A percentile compares a stretch with the other conserved stretches of the same genome.
phyloP scores from a whole-genome alignment of 352 stramenopile genomes.

The Globisporangium alternatum region DNA sequence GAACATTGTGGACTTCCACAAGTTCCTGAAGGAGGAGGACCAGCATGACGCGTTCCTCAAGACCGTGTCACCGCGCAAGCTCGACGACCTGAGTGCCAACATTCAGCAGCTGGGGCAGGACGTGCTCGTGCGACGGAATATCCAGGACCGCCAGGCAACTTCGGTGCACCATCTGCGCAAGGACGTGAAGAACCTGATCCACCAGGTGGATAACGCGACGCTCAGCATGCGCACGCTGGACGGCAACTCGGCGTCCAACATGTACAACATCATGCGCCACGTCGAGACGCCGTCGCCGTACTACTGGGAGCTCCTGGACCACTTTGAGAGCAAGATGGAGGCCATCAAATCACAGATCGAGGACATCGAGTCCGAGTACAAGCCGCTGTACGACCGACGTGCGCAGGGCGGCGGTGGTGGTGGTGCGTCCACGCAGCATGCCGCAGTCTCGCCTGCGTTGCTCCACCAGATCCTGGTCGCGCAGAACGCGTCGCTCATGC shows the following conservation, averaged over 20 bases:
- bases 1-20: constrained; percentile 76
- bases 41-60: constrained; percentile 72
- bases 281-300: constrained; percentile 80
- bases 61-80: constrained; percentile 55
- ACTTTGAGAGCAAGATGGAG: constrained; percentile 73
- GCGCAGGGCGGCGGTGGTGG: constrained; percentile 1
- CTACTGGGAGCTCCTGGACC: constrained; percentile 74
- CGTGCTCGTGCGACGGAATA: constrained; percentile 55
- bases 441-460: constrained; percentile 27
- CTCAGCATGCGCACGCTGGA: constrained; percentile 66
- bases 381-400: constrained; percentile 43
- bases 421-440: not conserved
- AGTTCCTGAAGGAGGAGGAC: constrained; percentile 70
- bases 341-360: constrained; percentile 75
- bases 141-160: constrained; percentile 51
- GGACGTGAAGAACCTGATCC: constrained; percentile 69
- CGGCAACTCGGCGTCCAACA: constrained; percentile 36
- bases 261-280: constrained; percentile 64
- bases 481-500: constrained; percentile 79
- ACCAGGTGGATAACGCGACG: constrained; percentile 67
- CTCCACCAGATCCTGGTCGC: constrained; percentile 72
- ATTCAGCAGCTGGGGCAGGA: constrained; percentile 62
- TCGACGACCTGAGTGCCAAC: constrained; percentile 53
- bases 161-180: constrained; percentile 69
- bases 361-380: constrained; percentile 61